Evolutionary conservation across 1,284 basidiomycete species (phyloP).

Genomic region (Cryptococcus sp.): DNA sequence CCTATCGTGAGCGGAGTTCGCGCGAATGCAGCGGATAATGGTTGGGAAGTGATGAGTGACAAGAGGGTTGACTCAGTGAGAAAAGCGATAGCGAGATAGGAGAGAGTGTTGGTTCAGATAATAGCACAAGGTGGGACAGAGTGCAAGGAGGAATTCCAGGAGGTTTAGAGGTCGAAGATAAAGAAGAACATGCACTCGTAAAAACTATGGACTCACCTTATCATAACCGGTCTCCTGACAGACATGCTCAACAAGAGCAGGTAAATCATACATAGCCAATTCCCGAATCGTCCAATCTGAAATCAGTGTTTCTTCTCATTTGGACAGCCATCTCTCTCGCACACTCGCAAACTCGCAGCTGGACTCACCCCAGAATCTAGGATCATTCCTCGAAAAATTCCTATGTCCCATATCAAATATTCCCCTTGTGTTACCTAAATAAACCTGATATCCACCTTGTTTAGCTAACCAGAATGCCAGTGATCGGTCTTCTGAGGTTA

Average conservation of each 20-base stretch:
- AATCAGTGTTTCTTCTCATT: slow-evolving; percentile 3
- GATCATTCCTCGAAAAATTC: slow-evolving; percentile 52
- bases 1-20: slow-evolving; percentile 31
- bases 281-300: slow-evolving; percentile 61
- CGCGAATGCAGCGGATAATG: background rate
- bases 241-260: slow-evolving; percentile 59
- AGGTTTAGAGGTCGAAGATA: background rate
- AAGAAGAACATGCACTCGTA: background rate
- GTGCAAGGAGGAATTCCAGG: background rate
- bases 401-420: slow-evolving; percentile 62
- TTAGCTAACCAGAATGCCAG: slow-evolving; percentile 61
- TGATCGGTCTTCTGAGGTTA: slow-evolving; percentile 59
- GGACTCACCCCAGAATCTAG: slow-evolving; percentile 57
- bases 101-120: slow-evolving; percentile 1
- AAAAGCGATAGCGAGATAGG: slow-evolving; percentile 9
- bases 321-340: background rate
- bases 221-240: slow-evolving; percentile 56
- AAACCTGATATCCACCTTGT: slow-evolving; percentile 58
- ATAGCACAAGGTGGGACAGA: background rate
- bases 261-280: slow-evolving; percentile 59
- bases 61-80: slow-evolving; percentile 19
- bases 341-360: background rate
- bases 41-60: slow-evolving; percentile 11
- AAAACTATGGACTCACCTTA: slow-evolving; percentile 43
- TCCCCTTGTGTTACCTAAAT: slow-evolving; percentile 58